Conservation (phyloP, 192 early-diverging fungal species). For the Entomortierella parvispora region DNA sequence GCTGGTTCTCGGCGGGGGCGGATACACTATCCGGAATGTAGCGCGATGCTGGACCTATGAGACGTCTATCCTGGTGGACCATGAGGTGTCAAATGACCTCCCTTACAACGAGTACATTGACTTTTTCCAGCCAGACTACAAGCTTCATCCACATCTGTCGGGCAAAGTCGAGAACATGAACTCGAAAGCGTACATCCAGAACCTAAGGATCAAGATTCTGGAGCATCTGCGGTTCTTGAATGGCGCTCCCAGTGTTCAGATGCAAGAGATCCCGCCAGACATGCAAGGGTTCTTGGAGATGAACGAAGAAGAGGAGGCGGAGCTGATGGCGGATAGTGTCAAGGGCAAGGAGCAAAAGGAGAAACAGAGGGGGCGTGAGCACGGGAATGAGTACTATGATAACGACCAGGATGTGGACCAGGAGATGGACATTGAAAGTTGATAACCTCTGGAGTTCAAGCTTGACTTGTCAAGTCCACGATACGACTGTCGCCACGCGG, state of each 20-base stretch:
- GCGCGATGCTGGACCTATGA: conserved; percentile 96
- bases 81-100: conserved; percentile 77
- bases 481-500: too few relatives aligned
- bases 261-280: conserved; percentile 86
- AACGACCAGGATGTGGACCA: conserved; percentile 34
- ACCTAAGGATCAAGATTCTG: conserved; percentile 72
- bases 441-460: too few relatives aligned
- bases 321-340: conserved; percentile 48
- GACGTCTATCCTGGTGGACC: conserved; percentile 84
- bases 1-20: conserved; percentile 88
- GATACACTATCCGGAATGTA: conserved; percentile 92
- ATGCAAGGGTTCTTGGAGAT: conserved; percentile 65
- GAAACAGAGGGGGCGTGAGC: conserved; percentile 19
- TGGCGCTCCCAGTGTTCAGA: conserved; percentile 94
- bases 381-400: conserved; percentile 37
- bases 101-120: conserved; percentile 80
- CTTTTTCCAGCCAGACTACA: conserved; percentile 91
- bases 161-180: conserved; percentile 91
- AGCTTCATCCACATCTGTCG: conserved; percentile 87
- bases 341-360: conserved; percentile 44
- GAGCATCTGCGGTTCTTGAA: conserved; percentile 90
- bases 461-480: too few relatives aligned
- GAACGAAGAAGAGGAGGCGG: conserved; percentile 62
- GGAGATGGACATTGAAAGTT: conserved; percentile 31
- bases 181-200: conserved; percentile 81